Conservation (phyloP, 106 monocot genomes). For the Platanthera zijinensis region DNA sequence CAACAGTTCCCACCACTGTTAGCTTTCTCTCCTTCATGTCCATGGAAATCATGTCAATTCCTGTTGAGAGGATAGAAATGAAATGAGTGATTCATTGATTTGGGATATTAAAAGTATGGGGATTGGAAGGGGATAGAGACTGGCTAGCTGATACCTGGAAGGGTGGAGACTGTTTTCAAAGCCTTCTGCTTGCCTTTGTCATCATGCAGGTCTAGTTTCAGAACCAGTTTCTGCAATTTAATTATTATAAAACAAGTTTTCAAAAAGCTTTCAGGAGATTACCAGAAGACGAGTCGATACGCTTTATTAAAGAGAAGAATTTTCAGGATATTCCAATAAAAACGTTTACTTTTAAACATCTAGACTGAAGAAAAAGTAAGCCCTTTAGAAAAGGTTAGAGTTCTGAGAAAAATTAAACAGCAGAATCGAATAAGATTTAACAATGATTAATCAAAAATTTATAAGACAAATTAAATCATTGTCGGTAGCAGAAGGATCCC, state of each 20-base stretch:
- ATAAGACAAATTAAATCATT: background rate
- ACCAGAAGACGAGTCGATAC: no score
- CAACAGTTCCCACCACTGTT: conserved; percentile 10
- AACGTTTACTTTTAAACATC: background rate
- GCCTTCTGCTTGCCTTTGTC: conserved; percentile 82
- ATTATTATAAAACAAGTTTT: background rate
- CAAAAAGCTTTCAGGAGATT: background rate
- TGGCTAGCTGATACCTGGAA: conserved; percentile 33
- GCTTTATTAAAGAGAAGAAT: background rate
- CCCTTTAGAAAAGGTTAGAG: no score
- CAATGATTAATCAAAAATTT: background rate
- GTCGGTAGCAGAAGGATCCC: background rate
- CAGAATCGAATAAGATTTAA: background rate
- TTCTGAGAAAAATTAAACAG: no score
- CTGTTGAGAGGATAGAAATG: conserved; percentile 16
- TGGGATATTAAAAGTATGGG: background rate
- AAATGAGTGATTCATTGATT: background rate
- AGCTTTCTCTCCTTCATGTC: conserved; percentile 44
- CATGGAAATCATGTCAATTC: conserved; percentile 49
- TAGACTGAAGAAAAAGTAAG: background rate
- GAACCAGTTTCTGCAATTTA: conserved; percentile 55
- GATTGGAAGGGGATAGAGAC: background rate
- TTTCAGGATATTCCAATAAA: background rate
- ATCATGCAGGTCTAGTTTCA: conserved; percentile 74
- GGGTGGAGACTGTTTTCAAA: conserved; percentile 54